A percentile compares a stretch with the other conserved stretches of the same genome.
Conservation (phyloP, 768 basidiomycete species). For the Trametes coccinea region DNA sequence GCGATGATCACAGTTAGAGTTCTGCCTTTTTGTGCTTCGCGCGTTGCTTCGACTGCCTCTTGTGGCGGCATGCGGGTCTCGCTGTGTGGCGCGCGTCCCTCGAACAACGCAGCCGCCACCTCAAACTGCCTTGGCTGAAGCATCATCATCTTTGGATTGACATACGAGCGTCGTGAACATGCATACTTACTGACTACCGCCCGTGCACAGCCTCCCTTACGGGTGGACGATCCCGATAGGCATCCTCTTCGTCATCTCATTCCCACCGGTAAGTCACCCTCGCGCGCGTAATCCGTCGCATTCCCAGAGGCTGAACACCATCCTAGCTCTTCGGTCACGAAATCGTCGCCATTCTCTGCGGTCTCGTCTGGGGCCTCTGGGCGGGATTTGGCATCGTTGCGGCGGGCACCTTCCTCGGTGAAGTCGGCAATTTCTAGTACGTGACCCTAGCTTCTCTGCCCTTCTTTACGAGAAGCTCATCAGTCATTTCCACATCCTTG, state of each 20-base stretch:
- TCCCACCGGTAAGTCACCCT: slow-evolving; percentile 36
- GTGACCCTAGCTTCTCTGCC: slow-evolving; percentile 28
- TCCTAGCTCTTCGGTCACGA: slow-evolving; percentile 86
- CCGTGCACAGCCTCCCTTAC: slow-evolving; percentile 24
- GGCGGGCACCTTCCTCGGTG: slow-evolving; percentile 81
- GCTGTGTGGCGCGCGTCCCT: too few species aligned
- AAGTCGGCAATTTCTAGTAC: slow-evolving; percentile 86
- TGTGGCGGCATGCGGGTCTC: too few species aligned
- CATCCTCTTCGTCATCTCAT: slow-evolving; percentile 45
- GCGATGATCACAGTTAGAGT: too few species aligned
- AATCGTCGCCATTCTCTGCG: slow-evolving; percentile 85
- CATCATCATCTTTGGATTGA: too few species aligned
- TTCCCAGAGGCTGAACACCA: background rate
- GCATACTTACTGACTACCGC: background rate
- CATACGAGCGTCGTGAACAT: background rate
- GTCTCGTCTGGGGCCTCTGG: slow-evolving; percentile 89
- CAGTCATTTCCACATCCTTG: background rate
- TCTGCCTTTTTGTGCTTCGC: too few species aligned
- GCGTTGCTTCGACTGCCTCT: too few species aligned
- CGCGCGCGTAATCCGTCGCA: slow-evolving; percentile 24
- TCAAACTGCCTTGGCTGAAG: too few species aligned
- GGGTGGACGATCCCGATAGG: slow-evolving; percentile 48
- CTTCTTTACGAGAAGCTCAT: background rate
- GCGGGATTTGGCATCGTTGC: slow-evolving; percentile 84
- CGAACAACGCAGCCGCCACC: too few species aligned